Evolutionary conservation across 1,284 basidiomycete species (phyloP), one percentile per base, ranked within the genome.

Genomic region (Bjerkandera adusta): DNA sequence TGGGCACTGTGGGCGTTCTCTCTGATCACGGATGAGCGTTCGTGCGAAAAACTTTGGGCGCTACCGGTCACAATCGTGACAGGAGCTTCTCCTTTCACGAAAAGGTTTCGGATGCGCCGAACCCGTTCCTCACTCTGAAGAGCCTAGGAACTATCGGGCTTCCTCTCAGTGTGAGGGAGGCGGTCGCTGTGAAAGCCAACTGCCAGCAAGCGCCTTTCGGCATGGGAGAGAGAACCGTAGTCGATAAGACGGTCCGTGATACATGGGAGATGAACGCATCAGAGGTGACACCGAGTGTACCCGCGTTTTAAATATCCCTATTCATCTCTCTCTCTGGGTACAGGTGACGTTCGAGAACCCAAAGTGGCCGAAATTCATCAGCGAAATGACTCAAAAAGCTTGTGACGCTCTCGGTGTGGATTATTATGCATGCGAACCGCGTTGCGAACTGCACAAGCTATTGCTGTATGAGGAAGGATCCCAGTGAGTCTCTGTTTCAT

Each of bases 391-490:
- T 1, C 38, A 42, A 4, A 54, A 57, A 10, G 65, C 71, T 2
- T 70, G 68, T 29, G 29, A 52, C 18, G 26, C 40, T 11, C 41
- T 56, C 4, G 52, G 52, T n/a, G 48, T 56, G 7, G 40, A 46
- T 26, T 41, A 35, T 15, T 43, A 26, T 21, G 48, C 41, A 5
- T 48, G 52, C 37, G 40, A 56, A 5, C 64, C 65, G 5, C 61
- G 57, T 20, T 65, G 61, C 43, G 68, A 75, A 50, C 51, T 73
- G 12, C 68, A 75, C 52, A 75, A 75, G 53, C 57, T 76, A 5
- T 55, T 76, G 5, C 55, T 75, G 6, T 75, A 73, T 43, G 68
- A 74, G 51, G 60, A 61, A 4, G 72, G 73, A n/a, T 73, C 71
- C n/a, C 70, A 72, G 73, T 76, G 39, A 50, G 71, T 64, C 1